Evolutionary conservation across 106 monocot species (phyloP).

Genomic region (Narthecium ossifragum): DNA sequence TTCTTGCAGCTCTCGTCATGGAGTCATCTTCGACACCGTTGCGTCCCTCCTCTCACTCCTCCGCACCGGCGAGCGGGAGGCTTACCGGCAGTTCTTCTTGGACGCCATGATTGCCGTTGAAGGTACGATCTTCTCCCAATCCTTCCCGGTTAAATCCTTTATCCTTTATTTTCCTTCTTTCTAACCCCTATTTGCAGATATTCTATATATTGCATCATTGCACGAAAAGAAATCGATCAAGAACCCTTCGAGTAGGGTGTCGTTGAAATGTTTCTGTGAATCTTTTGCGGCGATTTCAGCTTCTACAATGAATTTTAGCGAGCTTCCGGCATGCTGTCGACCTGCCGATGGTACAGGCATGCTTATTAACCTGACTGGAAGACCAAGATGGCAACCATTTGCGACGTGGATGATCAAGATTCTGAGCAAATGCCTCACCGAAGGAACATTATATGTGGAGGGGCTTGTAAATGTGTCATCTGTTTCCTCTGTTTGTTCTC

Average conservation of each 20-base stretch:
- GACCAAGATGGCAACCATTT: constrained; percentile 61
- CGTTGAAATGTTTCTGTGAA: constrained; percentile 53
- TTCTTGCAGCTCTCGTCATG: constrained; percentile 57
- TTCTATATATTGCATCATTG: constrained; percentile 35
- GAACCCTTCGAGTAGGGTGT: constrained; percentile 18
- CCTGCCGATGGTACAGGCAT: constrained; percentile 56
- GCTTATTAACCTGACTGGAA: constrained; percentile 57
- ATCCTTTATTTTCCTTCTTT: not conserved
- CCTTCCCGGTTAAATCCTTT: not conserved
- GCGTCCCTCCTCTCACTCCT: constrained; percentile 75
- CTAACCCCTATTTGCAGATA: constrained; percentile 40
- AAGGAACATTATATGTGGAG: constrained; percentile 83
- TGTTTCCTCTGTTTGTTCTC: constrained; percentile 46
- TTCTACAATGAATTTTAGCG: constrained; percentile 36
- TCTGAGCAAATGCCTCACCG: constrained; percentile 73
- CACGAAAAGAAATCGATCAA: constrained; percentile 14
- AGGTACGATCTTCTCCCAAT: constrained; percentile 27
- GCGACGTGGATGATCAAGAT: constrained; percentile 72
- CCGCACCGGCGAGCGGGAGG: constrained; percentile 65
- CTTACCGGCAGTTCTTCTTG: constrained; percentile 78
- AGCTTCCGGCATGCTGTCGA: constrained; percentile 59
- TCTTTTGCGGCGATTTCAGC: constrained; percentile 54
- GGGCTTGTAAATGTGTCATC: constrained; percentile 54
- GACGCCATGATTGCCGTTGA: constrained; percentile 59
- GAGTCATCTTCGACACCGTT: constrained; percentile 67